Conservation (phyloP, 2,329 filamentous ascomycete genomes). For the Cytospora schulzeri region DNA sequence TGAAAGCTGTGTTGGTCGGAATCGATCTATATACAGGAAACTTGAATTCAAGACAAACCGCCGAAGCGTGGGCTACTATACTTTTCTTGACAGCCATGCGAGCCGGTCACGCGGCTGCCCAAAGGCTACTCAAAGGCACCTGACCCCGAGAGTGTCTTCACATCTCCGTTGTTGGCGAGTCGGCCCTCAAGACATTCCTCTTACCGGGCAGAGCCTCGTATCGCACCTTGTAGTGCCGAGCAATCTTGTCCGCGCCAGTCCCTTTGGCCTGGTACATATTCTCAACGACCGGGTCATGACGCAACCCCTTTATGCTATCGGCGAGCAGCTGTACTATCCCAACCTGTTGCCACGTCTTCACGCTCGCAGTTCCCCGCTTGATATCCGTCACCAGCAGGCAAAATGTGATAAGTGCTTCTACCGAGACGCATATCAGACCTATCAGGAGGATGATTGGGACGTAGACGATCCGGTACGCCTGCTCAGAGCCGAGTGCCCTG, state of each 20-base stretch:
- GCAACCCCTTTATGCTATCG: neutral
- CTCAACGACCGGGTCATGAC: neutral
- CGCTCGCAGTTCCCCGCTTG: neutral
- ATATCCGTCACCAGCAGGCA: neutral
- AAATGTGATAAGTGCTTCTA: neutral
- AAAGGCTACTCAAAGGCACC: too few relatives aligned
- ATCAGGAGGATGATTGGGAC: neutral
- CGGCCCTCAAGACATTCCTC: slow-evolving; percentile 41
- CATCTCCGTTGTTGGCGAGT: slow-evolving; percentile 2
- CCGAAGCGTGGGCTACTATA: too few relatives aligned
- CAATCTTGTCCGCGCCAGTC: neutral
- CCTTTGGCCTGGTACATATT: neutral
- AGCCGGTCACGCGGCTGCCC: too few relatives aligned
- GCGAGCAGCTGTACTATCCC: neutral
- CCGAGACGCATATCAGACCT: neutral
- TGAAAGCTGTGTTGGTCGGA: neutral
- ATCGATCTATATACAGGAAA: too few relatives aligned
- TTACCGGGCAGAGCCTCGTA: slow-evolving; percentile 33
- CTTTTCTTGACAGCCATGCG: too few relatives aligned
- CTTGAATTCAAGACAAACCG: too few relatives aligned
- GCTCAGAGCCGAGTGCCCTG: neutral
- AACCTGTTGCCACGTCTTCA: neutral
- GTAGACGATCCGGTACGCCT: neutral
- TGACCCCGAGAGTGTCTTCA: neutral
- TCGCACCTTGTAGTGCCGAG: neutral